Evolutionary conservation across 768 basidiomycete species (phyloP), one percentile per base, ranked within the genome.

Genomic region (Leucogyrophana mollusca): DNA sequence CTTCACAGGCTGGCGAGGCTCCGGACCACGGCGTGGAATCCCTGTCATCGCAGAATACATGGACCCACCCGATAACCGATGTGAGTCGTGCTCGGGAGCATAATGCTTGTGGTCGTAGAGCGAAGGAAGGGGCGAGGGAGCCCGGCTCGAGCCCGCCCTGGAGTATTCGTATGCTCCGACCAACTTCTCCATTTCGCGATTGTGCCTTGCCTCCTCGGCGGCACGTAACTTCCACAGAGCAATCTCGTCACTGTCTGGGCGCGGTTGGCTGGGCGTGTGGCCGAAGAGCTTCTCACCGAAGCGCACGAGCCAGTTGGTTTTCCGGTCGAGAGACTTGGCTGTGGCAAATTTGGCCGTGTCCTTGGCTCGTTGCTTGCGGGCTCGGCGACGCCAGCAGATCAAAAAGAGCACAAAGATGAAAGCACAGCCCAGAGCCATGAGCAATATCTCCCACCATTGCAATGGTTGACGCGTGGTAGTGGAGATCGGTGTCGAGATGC

Each of bases 381-480:
- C 82, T 40, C 77, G 80, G 14, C 85, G 75, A 18, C 90, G 80
- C 80, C 83, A 90, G 53, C 73, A 76, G 70, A 80, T 74, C 49
- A 91, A 58, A 50, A 89, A 62, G 37, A 78, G 62, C 34, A 90
- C 46, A 60, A 89, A 82, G 65, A 91, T 83, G 65, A 91, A 87
- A 13, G 83, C 83, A 58, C 85, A 86, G 9, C 90, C 87, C 30
- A 90, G 77, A 0, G 83, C 72, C 86, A 91, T 91, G 45, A 91
- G 77, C 46, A 91, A 70, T 54, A 91, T 90, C 68, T 92, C 74
- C 88, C 89, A 91, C 89, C 90, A 91, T 49, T 70, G 68, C 8
- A 90, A 68, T 18, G 71, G 55, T 21, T 68, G 71, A 17, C 57
- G 61, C 16, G 47, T 55, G 21, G 44, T 57, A 14, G 54, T 64